Percentiles rank a stretch among this genome's conserved stretches.
Conservation (phyloP, 768 basidiomycete genomes). For the Rhodotorula graminis region DNA sequence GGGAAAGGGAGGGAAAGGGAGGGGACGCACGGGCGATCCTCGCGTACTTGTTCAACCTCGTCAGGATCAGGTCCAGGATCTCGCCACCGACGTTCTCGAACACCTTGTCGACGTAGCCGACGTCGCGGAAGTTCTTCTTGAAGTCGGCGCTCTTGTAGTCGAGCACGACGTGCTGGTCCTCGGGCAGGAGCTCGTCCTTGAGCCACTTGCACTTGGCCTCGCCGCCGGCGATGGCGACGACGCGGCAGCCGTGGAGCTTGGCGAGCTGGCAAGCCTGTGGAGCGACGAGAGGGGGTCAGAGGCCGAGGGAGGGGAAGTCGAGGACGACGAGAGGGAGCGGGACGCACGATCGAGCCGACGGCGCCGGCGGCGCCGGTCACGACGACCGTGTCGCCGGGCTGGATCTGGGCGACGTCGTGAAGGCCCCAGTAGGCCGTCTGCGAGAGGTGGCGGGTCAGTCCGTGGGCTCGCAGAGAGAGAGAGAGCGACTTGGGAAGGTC, state of each 20-base stretch:
- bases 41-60: constrained; percentile 68
- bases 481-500: too few relatives aligned
- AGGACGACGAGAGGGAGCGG: neutral
- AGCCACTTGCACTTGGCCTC: constrained; percentile 80
- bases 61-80: constrained; percentile 71
- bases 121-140: constrained; percentile 52
- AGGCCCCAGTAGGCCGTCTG: constrained; percentile 88
- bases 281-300: neutral
- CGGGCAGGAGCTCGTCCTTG: constrained; percentile 74
- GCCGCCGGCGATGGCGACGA: constrained; percentile 82
- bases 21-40: constrained; percentile 69
- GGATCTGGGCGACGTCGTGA: constrained; percentile 69
- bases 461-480: too few relatives aligned
- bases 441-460: neutral
- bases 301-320: too few relatives aligned
- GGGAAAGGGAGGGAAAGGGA: neutral
- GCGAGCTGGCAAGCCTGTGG: constrained; percentile 63
- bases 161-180: constrained; percentile 56
- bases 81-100: constrained; percentile 57
- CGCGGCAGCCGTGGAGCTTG: constrained; percentile 65
- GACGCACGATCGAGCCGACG: constrained; percentile 65
- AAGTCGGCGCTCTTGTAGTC: constrained; percentile 84
- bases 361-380: constrained; percentile 89
- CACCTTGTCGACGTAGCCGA: constrained; percentile 75
- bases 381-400: constrained; percentile 77